Conservation (phyloP, 108 stramenopile genomes). For the Epipyxis sp. region DNA sequence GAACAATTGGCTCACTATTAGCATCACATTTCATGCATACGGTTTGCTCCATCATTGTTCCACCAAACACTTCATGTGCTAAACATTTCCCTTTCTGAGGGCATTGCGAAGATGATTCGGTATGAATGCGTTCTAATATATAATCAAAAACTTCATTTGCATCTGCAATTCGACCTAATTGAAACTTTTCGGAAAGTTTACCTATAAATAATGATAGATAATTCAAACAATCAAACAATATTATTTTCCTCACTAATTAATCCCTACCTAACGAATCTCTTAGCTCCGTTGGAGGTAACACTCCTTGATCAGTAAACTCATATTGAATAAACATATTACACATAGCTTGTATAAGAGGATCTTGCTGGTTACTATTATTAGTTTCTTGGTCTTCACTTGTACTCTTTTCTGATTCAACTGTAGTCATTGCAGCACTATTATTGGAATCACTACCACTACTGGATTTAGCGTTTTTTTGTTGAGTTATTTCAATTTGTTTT, state of each 20-base stretch:
- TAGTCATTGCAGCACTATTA: not conserved
- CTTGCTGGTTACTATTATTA: not conserved
- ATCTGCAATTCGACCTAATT: not conserved
- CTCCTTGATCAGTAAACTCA: slow-evolving; percentile 8
- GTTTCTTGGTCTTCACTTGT: not conserved
- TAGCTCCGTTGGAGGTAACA: not conserved
- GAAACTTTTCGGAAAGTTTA: not conserved
- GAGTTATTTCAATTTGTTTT: not conserved
- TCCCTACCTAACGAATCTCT: not conserved
- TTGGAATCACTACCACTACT: not conserved
- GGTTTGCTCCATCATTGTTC: not conserved
- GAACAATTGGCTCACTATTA: not conserved
- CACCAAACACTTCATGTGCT: slow-evolving; percentile 13
- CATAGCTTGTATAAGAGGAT: not conserved
- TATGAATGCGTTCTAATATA: slow-evolving; percentile 18
- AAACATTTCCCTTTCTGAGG: not conserved
- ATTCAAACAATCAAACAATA: too few relatives aligned
- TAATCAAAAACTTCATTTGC: not conserved
- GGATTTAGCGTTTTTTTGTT: not conserved
- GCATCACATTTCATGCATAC: not conserved
- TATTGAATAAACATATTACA: slow-evolving; percentile 21
- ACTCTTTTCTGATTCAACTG: too few relatives aligned
- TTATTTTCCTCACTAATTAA: too few relatives aligned
- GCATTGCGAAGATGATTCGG: not conserved
- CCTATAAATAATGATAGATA: too few relatives aligned